Evolutionary conservation across 2,329 filamentous ascomycete genomes (phyloP).

Genomic region (Leptographium flavum): DNA sequence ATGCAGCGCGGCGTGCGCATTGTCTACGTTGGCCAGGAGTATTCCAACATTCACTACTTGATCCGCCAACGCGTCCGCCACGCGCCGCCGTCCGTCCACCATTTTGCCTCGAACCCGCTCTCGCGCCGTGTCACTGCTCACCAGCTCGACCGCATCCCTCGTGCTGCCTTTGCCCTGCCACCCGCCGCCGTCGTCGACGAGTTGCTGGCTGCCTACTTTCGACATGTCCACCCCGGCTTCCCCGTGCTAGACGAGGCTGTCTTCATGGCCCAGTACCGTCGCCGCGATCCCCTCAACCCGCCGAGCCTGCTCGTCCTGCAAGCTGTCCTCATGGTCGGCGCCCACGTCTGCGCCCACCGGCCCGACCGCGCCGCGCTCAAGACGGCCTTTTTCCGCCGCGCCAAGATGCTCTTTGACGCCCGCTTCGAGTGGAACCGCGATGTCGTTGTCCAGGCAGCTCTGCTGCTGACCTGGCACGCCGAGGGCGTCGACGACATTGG

Average conservation of each 20-base stretch:
- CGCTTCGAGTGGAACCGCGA: slow-evolving; percentile 38
- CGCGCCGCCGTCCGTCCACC: slow-evolving; percentile 14
- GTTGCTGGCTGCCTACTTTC: slow-evolving; percentile 53
- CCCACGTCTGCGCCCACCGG: slow-evolving; percentile 27
- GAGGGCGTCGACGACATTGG: slow-evolving; percentile 39
- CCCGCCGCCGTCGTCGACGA: slow-evolving; percentile 32
- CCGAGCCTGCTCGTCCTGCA: slow-evolving; percentile 84
- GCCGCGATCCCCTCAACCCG: slow-evolving; percentile 53
- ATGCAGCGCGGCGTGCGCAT: slow-evolving; percentile 15
- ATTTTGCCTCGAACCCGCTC: slow-evolving; percentile 17
- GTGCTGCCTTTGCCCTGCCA: slow-evolving; percentile 34
- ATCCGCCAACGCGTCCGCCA: slow-evolving; percentile 29
- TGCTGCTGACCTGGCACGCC: slow-evolving; percentile 41
- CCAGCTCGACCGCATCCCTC: slow-evolving; percentile 27
- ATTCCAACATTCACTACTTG: slow-evolving; percentile 40
- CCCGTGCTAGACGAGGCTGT: slow-evolving; percentile 71
- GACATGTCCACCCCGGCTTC: slow-evolving; percentile 80
- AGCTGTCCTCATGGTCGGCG: slow-evolving; percentile 57
- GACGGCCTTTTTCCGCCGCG: slow-evolving; percentile 33
- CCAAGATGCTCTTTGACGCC: slow-evolving; percentile 37
- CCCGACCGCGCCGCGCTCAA: slow-evolving; percentile 26
- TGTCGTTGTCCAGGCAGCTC: slow-evolving; percentile 36
- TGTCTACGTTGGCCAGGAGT: slow-evolving; percentile 39
- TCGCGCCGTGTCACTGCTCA: slow-evolving; percentile 23
- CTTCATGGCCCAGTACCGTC: slow-evolving; percentile 66